phyloP scores from a whole-genome alignment of 2,329 filamentous ascomycete species.

The Pseudogymnoascus sp. region DNA sequence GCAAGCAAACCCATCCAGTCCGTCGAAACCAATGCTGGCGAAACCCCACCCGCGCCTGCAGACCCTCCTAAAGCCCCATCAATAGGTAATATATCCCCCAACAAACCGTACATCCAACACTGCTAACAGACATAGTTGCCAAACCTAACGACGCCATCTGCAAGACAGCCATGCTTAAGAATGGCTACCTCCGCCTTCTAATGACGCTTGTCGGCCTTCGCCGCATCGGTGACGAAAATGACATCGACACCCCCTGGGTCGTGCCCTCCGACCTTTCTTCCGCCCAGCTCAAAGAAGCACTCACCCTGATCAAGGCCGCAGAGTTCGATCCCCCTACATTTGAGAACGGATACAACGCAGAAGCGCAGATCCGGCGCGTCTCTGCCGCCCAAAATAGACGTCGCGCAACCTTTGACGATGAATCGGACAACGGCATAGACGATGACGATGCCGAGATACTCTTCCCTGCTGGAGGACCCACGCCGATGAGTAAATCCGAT shows the following conservation, averaged over 20 bases:
- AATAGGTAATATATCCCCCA: conserved; percentile 39
- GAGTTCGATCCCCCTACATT: conserved; percentile 72
- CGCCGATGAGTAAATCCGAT: conserved; percentile 43
- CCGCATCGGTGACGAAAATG: conserved; percentile 47
- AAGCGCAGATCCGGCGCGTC: conserved; percentile 71
- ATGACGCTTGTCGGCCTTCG: conserved; percentile 68
- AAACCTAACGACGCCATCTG: conserved; percentile 53
- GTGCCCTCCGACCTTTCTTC: conserved; percentile 59
- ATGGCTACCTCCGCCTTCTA: conserved; percentile 76
- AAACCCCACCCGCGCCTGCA: conserved; percentile 21
- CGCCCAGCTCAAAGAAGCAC: conserved; percentile 55
- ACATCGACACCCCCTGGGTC: conserved; percentile 70
- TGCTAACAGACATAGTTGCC: conserved; percentile 23
- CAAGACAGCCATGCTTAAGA: conserved; percentile 74
- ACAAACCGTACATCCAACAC: conserved; percentile 1
- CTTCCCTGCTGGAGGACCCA: conserved; percentile 63
- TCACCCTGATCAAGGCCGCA: conserved; percentile 66
- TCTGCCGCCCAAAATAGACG: conserved; percentile 38
- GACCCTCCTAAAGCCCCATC: conserved; percentile 36
- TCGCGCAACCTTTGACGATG: conserved; percentile 60
- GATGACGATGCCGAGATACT: conserved; percentile 44
- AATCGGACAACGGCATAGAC: conserved; percentile 53
- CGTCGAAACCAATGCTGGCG: conserved; percentile 31
- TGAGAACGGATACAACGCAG: conserved; percentile 59
- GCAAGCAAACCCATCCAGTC: conserved; percentile 52